Evolutionary conservation across 148 eudicot genomes (phyloP).

Genomic region (Arbutus unedo): DNA sequence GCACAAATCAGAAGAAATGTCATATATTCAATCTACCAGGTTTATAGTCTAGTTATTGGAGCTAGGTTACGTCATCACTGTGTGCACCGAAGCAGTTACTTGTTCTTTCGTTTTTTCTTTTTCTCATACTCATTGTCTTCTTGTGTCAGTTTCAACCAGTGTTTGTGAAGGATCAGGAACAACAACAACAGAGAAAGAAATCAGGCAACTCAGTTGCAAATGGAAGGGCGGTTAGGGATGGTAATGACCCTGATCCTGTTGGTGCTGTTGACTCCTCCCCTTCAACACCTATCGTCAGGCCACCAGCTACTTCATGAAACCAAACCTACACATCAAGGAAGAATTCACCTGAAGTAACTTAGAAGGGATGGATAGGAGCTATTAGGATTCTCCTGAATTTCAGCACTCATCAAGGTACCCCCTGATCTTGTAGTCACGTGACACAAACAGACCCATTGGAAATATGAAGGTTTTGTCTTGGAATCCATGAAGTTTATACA

Average conservation of each 20-base stretch:
- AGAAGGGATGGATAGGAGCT: neutral
- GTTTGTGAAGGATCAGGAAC: conserved; percentile 69
- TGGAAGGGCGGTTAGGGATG: conserved; percentile 30
- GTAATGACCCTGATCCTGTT: conserved; percentile 25
- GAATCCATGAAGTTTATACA: neutral
- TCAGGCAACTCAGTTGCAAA: conserved; percentile 29
- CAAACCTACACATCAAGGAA: neutral
- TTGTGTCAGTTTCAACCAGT: conserved; percentile 79
- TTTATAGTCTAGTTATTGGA: conserved; percentile 25
- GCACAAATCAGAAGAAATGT: conserved; percentile 96
- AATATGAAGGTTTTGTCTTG: neutral
- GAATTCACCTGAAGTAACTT: neutral
- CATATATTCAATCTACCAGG: conserved; percentile 95
- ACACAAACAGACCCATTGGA: neutral
- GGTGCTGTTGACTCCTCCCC: conserved; percentile 31
- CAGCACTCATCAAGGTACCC: neutral
- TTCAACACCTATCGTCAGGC: conserved; percentile 29
- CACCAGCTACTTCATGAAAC: conserved; percentile 23
- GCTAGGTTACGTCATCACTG: neutral
- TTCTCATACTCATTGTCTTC: conserved; percentile 5
- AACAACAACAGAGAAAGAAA: conserved; percentile 34
- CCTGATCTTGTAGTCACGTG: neutral
- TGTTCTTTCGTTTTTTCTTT: neutral
- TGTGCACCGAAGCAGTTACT: neutral
- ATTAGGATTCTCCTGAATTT: neutral